Percentiles rank a stretch among this genome's conserved stretches.
Conservation (phyloP, 495 filamentous ascomycete genomes). For the Cercophora sp. region DNA sequence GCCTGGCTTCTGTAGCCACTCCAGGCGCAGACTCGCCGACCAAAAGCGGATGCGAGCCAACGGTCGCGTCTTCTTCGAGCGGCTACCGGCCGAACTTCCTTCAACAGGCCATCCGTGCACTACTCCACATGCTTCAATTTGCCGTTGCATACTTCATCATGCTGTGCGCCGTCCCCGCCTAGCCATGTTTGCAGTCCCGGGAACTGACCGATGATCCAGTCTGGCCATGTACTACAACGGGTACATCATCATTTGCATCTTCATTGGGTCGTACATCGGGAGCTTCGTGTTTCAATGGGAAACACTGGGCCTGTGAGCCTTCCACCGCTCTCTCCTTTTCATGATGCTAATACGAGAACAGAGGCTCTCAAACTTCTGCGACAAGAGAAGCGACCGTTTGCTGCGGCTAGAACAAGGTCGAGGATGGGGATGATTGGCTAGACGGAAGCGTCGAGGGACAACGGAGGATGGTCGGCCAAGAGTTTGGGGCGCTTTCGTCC, state of each 20-base stretch:
- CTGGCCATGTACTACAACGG: slow-evolving; percentile 64
- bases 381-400: slow-evolving; percentile 15
- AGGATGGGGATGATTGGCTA: too few species aligned
- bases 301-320: slow-evolving; percentile 19
- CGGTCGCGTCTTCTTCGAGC: neutral
- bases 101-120: slow-evolving; percentile 59
- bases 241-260: slow-evolving; percentile 62
- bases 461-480: too few species aligned
- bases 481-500: too few species aligned
- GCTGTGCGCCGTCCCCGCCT: too few species aligned
- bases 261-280: slow-evolving; percentile 62
- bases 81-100: slow-evolving; percentile 46
- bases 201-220: too few species aligned
- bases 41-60: neutral
- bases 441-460: too few species aligned
- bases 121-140: slow-evolving; percentile 64
- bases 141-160: slow-evolving; percentile 69
- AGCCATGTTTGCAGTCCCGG: too few species aligned
- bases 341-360: neutral
- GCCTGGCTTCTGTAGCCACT: neutral
- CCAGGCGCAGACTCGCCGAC: neutral
- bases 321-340: neutral
- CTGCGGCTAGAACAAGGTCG: slow-evolving; percentile 12
- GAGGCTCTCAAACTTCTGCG: slow-evolving; percentile 1
- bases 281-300: slow-evolving; percentile 61